Evolutionary conservation across 1,284 basidiomycete species (phyloP).

Genomic region (Rhodofomes roseus): DNA sequence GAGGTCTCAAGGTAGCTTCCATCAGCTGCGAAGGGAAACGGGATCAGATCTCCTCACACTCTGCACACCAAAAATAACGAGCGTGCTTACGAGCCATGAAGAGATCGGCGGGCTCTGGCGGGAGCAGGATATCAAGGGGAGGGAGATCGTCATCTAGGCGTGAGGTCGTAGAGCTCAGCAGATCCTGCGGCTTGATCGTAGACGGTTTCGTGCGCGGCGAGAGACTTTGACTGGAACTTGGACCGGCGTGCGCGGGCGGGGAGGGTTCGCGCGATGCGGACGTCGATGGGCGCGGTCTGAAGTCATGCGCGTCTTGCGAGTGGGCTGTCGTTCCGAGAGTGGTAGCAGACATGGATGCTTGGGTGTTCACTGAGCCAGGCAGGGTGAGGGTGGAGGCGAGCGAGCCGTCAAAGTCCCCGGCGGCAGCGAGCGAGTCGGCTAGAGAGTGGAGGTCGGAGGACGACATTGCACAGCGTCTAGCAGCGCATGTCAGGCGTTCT

Average conservation of each 20-base stretch:
- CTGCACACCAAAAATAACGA: neutral
- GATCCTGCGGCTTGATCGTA: neutral
- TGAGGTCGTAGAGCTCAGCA: neutral
- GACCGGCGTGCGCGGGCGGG: neutral
- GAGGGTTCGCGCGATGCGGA: neutral
- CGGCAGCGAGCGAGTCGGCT: neutral
- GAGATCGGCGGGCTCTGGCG: conserved; percentile 40
- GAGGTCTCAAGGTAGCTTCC: conserved; percentile 76
- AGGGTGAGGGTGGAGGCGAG: conserved; percentile 1
- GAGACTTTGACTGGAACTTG: neutral
- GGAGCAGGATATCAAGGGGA: neutral
- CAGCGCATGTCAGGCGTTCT: neutral
- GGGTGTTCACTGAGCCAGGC: neutral
- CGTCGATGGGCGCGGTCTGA: neutral
- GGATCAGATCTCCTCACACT: neutral
- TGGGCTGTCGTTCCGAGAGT: neutral
- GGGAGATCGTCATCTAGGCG: neutral
- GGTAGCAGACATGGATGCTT: neutral
- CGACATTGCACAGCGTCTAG: conserved; percentile 2
- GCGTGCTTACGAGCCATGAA: conserved; percentile 54
- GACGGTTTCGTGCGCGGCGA: neutral
- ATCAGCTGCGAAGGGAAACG: conserved; percentile 33
- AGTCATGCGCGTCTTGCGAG: neutral
- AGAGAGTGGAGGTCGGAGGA: neutral
- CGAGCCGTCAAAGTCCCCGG: neutral